Conservation (phyloP, 345 rosid species). For the Arabidopsis arenosa region DNA sequence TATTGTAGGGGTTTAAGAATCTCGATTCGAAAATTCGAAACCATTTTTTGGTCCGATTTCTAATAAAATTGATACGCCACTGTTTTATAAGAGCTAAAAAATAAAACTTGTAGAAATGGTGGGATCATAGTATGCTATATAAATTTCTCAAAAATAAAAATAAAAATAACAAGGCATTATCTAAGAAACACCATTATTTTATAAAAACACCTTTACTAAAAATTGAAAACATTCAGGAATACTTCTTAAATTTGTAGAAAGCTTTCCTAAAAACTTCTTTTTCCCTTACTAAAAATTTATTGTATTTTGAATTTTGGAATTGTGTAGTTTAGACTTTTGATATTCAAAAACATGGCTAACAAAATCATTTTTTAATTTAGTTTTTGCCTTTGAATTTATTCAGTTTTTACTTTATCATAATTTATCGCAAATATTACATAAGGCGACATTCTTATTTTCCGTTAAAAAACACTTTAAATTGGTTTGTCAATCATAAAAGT, state of each 20-base stretch:
- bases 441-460: not conserved
- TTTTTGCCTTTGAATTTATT: not conserved
- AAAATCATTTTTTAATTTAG: not conserved
- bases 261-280: too few relatives aligned
- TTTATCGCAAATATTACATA: not conserved
- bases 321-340: not conserved
- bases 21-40: not conserved
- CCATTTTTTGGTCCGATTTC: not conserved
- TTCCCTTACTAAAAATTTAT: too few relatives aligned
- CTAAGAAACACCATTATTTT: too few relatives aligned
- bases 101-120: too few relatives aligned
- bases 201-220: too few relatives aligned
- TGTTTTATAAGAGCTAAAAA: too few relatives aligned
- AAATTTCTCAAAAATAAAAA: too few relatives aligned
- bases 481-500: slow-evolving; percentile 2
- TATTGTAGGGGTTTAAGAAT: not conserved
- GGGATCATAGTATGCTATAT: too few relatives aligned
- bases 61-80: not conserved
- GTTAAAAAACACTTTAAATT: not conserved
- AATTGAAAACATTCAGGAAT: too few relatives aligned
- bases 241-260: too few relatives aligned
- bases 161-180: too few relatives aligned
- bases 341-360: not conserved
- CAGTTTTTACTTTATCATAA: not conserved
- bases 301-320: too few relatives aligned